Percentiles rank a stretch among this genome's conserved stretches.
Conservation (phyloP, 495 filamentous ascomycete genomes). For the Penicillium robsamsonii region DNA sequence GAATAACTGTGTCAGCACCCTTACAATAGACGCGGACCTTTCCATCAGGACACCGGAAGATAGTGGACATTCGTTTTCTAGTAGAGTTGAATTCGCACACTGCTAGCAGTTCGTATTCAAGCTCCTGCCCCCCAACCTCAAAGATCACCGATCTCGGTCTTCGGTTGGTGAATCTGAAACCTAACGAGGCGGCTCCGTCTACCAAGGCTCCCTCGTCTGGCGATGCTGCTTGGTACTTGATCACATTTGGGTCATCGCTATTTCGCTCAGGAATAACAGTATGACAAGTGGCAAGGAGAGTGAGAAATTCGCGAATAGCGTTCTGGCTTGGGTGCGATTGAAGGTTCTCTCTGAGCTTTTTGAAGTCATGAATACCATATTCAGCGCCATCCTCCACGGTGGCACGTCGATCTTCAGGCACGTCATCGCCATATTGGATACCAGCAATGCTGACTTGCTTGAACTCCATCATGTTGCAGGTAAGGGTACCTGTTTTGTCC, state of each 20-base stretch:
- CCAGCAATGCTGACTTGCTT: constrained; percentile 90
- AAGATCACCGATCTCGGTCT: constrained; percentile 86
- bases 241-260: constrained; percentile 69
- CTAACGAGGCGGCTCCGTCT: constrained; percentile 80
- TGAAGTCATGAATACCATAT: constrained; percentile 85
- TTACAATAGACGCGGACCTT: constrained; percentile 93
- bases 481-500: constrained; percentile 98
- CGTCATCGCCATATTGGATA: constrained; percentile 89
- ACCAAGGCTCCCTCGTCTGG: constrained; percentile 97
- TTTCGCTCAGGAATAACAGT: constrained; percentile 93
- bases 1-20: constrained; percentile 95
- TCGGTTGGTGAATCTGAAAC: constrained; percentile 86
- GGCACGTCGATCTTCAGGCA: constrained; percentile 86
- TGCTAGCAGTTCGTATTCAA: constrained; percentile 87
- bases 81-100: constrained; percentile 99
- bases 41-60: constrained; percentile 94
- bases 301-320: constrained; percentile 85
- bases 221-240: constrained; percentile 98
- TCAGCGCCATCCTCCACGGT: constrained; percentile 71
- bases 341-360: constrained; percentile 70
- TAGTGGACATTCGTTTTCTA: constrained; percentile 95
- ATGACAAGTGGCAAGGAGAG: constrained; percentile 87
- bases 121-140: constrained; percentile 63
- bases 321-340: constrained; percentile 62
- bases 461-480: constrained; percentile 99